Evolutionary conservation across 2,329 filamentous ascomycete species (phyloP), one percentile per base, ranked within the genome.

Genomic region (Thielaviopsis punctulata): DNA sequence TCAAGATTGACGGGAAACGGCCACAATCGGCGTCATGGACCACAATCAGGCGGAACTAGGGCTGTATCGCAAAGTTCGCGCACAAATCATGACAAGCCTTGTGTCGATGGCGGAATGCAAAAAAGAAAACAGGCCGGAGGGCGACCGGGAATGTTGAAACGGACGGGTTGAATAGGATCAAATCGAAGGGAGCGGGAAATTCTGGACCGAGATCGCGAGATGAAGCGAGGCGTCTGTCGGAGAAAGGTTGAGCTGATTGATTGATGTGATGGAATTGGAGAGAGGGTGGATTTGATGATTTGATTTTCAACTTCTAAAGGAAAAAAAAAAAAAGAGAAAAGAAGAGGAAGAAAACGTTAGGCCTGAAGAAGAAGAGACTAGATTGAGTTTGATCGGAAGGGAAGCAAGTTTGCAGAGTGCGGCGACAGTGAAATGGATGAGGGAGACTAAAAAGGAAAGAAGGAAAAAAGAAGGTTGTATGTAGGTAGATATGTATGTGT

Each of bases 21-120:
- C 45, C 41, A 41, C 47, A 33, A 49, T 30, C 19, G 46, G 21
- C 22, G 44, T 52, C 50, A 52, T 53, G 45, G 52, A 39, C 49
- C 41, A 45, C 23, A 24, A 30, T 44, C 22, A 33, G 21, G 39
- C 36, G 36, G 19, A 41, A 41, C 36, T 41, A 8, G 36, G 36
- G n/a, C 36, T 41, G 36, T 41, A 13, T 43, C 25, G 48, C 21
- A 33, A 24, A n/a, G 44, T 25, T 48, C 33, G 50, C 50, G 50
- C 50, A 52, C 47, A 24, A 36, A 41, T 19, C 36, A 41, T 41
- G 36, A 41, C 36, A 41, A 41, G 36, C 7, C 36, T 41, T 18
- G 36, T 41, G 8, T 48, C 45, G 23, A 48, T 25, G 9, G 45
- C 23, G 23, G 45, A 51, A 18, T 15, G 24, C 22, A 45, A 12